Conservation (phyloP, 345 rosid species). For the Aquilaria sinensis region DNA sequence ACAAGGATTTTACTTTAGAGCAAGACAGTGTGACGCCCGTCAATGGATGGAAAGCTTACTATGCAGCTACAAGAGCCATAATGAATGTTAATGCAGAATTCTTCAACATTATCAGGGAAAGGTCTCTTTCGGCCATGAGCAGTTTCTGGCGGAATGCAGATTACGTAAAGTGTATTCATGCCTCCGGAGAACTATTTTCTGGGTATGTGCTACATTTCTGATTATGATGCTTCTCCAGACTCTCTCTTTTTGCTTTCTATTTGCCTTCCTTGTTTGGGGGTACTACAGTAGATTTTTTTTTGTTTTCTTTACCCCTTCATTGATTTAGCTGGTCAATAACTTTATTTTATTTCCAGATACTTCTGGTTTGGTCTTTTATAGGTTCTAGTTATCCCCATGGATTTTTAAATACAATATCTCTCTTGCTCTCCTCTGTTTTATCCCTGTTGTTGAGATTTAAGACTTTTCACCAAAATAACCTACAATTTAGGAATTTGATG, state of each 20-base stretch:
- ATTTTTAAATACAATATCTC: no score
- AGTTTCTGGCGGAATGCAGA: constrained; percentile 82
- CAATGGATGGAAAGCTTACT: constrained; percentile 96
- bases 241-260: neutral
- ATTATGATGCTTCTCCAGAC: constrained; percentile 6
- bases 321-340: no score
- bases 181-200: constrained; percentile 73
- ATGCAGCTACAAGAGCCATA: constrained; percentile 90
- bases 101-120: constrained; percentile 73
- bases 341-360: no score
- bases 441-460: no score
- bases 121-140: constrained; percentile 72
- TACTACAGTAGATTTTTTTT: neutral
- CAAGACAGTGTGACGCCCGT: constrained; percentile 78
- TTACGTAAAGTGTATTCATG: constrained; percentile 90
- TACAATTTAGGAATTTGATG: no score
- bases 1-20: constrained; percentile 87
- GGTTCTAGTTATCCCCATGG: no score
- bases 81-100: constrained; percentile 76
- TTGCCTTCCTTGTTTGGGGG: neutral
- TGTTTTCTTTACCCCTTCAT: no score
- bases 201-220: constrained; percentile 48
- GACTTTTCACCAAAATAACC: no score
- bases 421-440: no score
- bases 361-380: no score